Percentiles rank a stretch among this genome's conserved stretches.
These are phyloP conservation scores for Castanea crenata DNA, from an alignment of 306 rosid species.

Conservation along the genomic window DNA sequence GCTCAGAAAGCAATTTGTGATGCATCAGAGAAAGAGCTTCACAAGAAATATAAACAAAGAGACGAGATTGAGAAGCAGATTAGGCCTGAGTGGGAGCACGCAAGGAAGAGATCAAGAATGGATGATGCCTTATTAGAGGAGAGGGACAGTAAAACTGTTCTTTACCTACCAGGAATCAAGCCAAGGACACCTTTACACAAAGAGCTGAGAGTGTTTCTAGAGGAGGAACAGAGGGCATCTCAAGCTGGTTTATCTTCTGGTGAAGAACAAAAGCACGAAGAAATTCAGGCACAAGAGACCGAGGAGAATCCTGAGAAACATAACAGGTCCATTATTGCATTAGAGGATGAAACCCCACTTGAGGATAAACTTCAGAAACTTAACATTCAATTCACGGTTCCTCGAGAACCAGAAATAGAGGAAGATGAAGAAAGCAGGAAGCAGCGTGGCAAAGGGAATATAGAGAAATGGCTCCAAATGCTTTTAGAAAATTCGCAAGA, in stretches of 20 bases:
- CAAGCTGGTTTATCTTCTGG: conserved; percentile 47
- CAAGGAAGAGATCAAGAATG: conserved; percentile 83
- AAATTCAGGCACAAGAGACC: conserved; percentile 23
- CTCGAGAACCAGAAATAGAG: conserved; percentile 46
- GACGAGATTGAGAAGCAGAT: conserved; percentile 83
- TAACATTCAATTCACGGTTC: conserved; percentile 31
- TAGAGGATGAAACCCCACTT: conserved; percentile 48
- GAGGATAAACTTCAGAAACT: conserved; percentile 47
- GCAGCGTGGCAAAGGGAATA: conserved; percentile 83
- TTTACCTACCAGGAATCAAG: conserved; percentile 52
- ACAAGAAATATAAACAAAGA: conserved; percentile 62
- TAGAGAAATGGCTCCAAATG: conserved; percentile 94
- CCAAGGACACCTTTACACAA: conserved; percentile 68
- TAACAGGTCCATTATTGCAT: conserved; percentile 34
- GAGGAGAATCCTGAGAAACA: conserved; percentile 42
- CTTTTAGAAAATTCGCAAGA: conserved; percentile 63
- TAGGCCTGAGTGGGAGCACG: conserved; percentile 74
- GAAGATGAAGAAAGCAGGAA: conserved; percentile 83
- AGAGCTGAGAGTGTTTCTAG: conserved; percentile 80
- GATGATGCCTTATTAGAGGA: conserved; percentile 55
- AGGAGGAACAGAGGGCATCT: conserved; percentile 81
- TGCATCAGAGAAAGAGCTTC: conserved; percentile 81
- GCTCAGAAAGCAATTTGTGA: conserved; percentile 82
- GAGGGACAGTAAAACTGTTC: conserved; percentile 39
- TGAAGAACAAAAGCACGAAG: conserved; percentile 42